Base-by-base conservation (phyloP, 1,284 basidiomycete genomes). In the Fomitopsis palustris region DNA sequence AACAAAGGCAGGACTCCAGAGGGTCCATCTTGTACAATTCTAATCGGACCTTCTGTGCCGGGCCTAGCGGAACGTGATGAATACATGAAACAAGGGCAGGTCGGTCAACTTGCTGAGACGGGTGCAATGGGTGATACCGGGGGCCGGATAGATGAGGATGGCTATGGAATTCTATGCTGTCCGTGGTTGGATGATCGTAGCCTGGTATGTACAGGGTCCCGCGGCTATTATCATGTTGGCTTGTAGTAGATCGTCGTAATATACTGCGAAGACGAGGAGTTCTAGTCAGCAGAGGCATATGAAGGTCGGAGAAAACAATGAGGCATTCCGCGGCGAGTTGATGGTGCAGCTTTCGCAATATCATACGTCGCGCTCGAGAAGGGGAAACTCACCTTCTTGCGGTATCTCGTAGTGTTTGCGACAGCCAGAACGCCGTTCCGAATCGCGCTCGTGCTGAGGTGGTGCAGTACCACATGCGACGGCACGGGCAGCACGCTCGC, bases 371-470 rank as follows among this genome's bases (percentile, higher is more conserved):
- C 7, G 8, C 7, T 21, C 19, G 27, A 19, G 7, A 14, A 7
- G 16, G 21, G 45, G 54, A 33, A 37, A 70, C 73, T 27, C 65
- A 93, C 92, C 87, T 99, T 99, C 77, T 93, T 87, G 75, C 88
- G 82, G 79, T 98, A 99, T 69, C 96, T 79, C 47, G 92, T 96
- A 56, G 96, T 98, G 56, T 89, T 95, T 16, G 92, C 96, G 1
- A 98, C 95, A 38, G 95, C 95, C 47, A 99, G 77, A 49, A 96
- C 94, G 3, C 95, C 95, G 71, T 96, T 94, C 73, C 90, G 85
- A 69, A 99, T 99, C 62, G 95, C 93, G 72, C 93, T 96, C 54
- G 96, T 98, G 62, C 95, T 95, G 60, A 99, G 76, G 74, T 99
- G 97, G 66, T 98, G 95, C 64, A 99, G 80, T 42, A 98, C 95